Evolutionary conservation across 176 grass and related monocot genomes (phyloP), one percentile per base, ranked within the genome.

Genomic region (Echinochloa phyllopogon): DNA sequence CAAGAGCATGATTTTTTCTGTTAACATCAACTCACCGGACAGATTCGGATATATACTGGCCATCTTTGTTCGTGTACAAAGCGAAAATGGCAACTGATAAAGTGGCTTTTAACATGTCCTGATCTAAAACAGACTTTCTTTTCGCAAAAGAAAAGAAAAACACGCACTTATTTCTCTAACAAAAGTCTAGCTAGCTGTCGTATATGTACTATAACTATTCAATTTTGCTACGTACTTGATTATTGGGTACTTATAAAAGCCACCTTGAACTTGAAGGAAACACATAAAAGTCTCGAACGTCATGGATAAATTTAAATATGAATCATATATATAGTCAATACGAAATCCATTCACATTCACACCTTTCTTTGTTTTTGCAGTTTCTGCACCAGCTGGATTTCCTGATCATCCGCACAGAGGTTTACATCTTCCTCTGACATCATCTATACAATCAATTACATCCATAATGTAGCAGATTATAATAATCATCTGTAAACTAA

Each of bases 361-460:
- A 77, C 52, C 4, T 77, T 81, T 6, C 12, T 25, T 68, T 10
- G 47, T 10, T 15, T 44, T 49, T 82, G 21, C 89, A 97, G 94
- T 97, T 72, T 90, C 94, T 38, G 44, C 71, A 18, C 94, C 94
- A 23, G 92, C 92, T 42, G 92, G 75, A 23, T 97, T 97, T 41
- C 61, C 37, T 38, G 89, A 97, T 59, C 94, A 97, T 84, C 94
- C 94, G 48, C 94, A 97, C 84, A 88, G 91, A 90, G 94, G 86
- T 91, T 84, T 52, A 64, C 42, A 50, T 1, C 3, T 41, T 29
- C 3, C 52, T 23, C 27, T 51, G 9, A 33, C 25, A 11, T 8
- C 23, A 53, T 33, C 6, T 45, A 21, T 65, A 9, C 43, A n/a
- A 9, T 38, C 11, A 10, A 3, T 2, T 39, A 24, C 6, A 5